Evolutionary conservation across 306 rosid genomes (phyloP).

Genomic region (Citrullus amarus): DNA sequence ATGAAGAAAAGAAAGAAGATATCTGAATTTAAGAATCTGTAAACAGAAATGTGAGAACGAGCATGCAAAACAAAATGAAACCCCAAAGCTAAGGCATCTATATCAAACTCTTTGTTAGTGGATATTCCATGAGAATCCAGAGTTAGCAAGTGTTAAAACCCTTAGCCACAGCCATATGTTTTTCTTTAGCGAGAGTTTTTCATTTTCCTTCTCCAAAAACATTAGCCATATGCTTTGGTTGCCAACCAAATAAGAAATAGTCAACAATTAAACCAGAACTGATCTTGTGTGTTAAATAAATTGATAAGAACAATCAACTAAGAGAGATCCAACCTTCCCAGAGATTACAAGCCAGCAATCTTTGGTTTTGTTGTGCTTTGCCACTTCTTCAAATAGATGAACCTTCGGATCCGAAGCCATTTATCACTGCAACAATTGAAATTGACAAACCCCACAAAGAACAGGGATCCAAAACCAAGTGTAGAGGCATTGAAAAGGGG

Average conservation of each 20-base stretch:
- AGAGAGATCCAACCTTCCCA: slow-evolving; percentile 61
- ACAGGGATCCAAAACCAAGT: background rate
- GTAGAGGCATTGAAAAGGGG: too few species aligned
- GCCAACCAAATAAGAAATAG: background rate
- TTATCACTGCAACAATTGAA: background rate
- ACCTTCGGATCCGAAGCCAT: slow-evolving; percentile 78
- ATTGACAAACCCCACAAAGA: background rate
- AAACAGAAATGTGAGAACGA: background rate
- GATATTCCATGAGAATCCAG: background rate
- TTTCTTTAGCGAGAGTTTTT: background rate
- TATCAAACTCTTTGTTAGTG: background rate
- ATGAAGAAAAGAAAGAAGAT: background rate
- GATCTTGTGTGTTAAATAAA: background rate
- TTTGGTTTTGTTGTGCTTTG: slow-evolving; percentile 57
- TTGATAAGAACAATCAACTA: background rate
- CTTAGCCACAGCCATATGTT: background rate
- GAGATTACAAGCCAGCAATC: slow-evolving; percentile 86
- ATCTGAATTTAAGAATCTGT: background rate
- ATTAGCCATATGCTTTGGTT: background rate
- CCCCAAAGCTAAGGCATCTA: background rate
- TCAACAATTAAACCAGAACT: background rate
- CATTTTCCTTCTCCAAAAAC: background rate
- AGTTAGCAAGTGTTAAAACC: background rate
- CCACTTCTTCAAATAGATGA: slow-evolving; percentile 58
- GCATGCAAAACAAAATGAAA: background rate